These are phyloP conservation scores for Fusarium paranaense DNA, from an alignment of 2,329 filamentous ascomycete species.

Conservation along the genomic window DNA sequence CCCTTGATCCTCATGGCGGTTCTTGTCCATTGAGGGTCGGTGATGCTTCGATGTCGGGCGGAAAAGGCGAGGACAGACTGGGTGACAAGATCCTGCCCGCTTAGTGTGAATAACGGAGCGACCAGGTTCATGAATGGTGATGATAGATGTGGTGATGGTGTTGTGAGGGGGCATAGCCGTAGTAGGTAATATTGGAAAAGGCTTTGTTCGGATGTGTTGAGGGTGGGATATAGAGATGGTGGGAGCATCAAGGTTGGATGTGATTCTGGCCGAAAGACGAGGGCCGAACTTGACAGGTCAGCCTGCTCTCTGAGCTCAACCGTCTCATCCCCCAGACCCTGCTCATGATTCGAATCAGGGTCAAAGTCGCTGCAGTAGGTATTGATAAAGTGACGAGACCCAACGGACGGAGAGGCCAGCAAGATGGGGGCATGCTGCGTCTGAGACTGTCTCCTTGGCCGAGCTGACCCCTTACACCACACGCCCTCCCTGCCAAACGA, in stretches of 20 bases:
- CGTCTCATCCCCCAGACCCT: slow-evolving; percentile 23
- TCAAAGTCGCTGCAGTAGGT: slow-evolving; percentile 34
- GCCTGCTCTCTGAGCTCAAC: slow-evolving; percentile 19
- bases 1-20: slow-evolving; percentile 37
- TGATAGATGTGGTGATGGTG: slow-evolving; percentile 22
- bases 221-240: slow-evolving; percentile 21
- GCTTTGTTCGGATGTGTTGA: slow-evolving; percentile 14
- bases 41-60: slow-evolving; percentile 36
- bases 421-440: background rate
- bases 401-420: slow-evolving; percentile 3
- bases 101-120: slow-evolving; percentile 34
- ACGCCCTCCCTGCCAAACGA: slow-evolving; percentile 47
- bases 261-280: slow-evolving; percentile 7
- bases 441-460: background rate
- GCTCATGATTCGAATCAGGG: slow-evolving; percentile 21
- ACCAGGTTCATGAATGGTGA: slow-evolving; percentile 38
- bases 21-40: slow-evolving; percentile 26
- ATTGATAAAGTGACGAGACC: slow-evolving; percentile 34
- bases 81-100: slow-evolving; percentile 30
- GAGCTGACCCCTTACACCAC: slow-evolving; percentile 38
- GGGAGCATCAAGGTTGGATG: slow-evolving; percentile 2
- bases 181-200: slow-evolving; percentile 40
- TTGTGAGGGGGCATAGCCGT: slow-evolving; percentile 38
- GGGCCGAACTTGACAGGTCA: background rate
- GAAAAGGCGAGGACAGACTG: slow-evolving; percentile 37